These are phyloP conservation scores for Graphium sp. DNA, from an alignment of 2,329 filamentous ascomycete genomes.

Conservation along the genomic window DNA sequence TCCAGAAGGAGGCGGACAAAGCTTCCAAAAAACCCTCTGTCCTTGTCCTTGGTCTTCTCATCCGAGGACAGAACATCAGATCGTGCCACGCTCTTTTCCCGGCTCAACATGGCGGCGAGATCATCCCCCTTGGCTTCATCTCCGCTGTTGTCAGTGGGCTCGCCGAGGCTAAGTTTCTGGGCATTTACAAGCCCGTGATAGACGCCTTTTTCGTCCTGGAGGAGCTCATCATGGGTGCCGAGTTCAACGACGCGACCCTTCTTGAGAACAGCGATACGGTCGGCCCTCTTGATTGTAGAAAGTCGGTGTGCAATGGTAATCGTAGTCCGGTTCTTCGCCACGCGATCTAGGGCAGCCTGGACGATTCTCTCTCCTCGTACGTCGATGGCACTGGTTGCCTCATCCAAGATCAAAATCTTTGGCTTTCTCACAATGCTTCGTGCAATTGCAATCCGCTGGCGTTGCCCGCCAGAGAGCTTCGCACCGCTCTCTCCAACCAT, in stretches of 20 bases:
- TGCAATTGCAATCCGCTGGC: constrained; percentile 68
- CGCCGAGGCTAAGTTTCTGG: constrained; percentile 39
- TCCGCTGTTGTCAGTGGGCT: constrained; percentile 13
- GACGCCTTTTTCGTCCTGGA: constrained; percentile 40
- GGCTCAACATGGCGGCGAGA: constrained; percentile 16
- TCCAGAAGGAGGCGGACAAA: constrained; percentile 41
- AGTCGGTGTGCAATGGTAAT: constrained; percentile 61
- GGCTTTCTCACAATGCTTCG: constrained; percentile 58
- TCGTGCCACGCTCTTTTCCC: constrained; percentile 26
- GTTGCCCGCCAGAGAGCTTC: constrained; percentile 68
- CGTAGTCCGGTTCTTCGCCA: constrained; percentile 47
- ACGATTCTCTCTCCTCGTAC: constrained; percentile 40
- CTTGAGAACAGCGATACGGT: constrained; percentile 58
- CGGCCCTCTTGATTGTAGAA: constrained; percentile 60
- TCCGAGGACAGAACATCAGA: constrained; percentile 11
- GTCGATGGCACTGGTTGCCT: constrained; percentile 54
- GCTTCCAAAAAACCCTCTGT: constrained; percentile 28
- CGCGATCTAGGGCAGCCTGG: constrained; percentile 44
- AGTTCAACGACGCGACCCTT: constrained; percentile 43
- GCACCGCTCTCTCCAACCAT: constrained; percentile 62
- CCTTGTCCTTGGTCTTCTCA: constrained; percentile 15
- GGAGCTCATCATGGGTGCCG: constrained; percentile 58
- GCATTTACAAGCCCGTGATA: constrained; percentile 53
- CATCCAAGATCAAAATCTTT: constrained; percentile 56
- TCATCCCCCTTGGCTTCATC: constrained; percentile 12